Percentiles rank a stretch among this genome's conserved stretches.
Evolutionary conservation across 2,329 filamentous ascomycete species (phyloP).

Genomic region (Apiospora phragmitis): DNA sequence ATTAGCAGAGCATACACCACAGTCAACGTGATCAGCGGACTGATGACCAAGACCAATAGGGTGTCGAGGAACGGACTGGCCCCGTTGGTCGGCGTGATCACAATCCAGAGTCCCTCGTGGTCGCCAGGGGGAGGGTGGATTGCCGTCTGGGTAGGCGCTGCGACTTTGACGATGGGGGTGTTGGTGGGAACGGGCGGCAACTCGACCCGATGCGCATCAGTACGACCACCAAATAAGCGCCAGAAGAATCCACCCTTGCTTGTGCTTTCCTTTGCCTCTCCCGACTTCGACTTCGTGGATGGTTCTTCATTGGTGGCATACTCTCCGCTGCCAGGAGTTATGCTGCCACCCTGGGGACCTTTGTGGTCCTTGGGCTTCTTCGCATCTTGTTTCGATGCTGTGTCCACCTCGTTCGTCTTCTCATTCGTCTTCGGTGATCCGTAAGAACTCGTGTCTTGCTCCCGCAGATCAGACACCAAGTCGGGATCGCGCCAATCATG

Average conservation of each 20-base stretch:
- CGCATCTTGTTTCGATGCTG: slow-evolving; percentile 18
- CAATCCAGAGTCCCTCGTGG: slow-evolving; percentile 91
- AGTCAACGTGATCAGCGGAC: slow-evolving; percentile 86
- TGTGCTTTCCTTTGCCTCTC: slow-evolving; percentile 22
- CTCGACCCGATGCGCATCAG: slow-evolving; percentile 28
- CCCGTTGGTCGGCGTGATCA: slow-evolving; percentile 85
- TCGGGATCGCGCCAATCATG: slow-evolving; percentile 86
- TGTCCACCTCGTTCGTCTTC: slow-evolving; percentile 12
- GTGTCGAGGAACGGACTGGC: slow-evolving; percentile 95
- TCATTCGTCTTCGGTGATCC: slow-evolving; percentile 35
- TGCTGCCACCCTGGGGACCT: slow-evolving; percentile 62
- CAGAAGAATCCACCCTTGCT: slow-evolving; percentile 41
- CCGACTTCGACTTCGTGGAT: slow-evolving; percentile 18
- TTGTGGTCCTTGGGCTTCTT: slow-evolving; percentile 31
- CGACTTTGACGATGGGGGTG: slow-evolving; percentile 22
- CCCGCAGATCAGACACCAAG: slow-evolving; percentile 43
- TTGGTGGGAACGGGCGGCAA: slow-evolving; percentile 26
- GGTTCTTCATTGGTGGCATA: slow-evolving; percentile 49
- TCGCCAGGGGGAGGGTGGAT: slow-evolving; percentile 37
- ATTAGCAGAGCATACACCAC: slow-evolving; percentile 90
- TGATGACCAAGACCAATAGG: slow-evolving; percentile 92
- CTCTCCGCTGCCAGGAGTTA: slow-evolving; percentile 72
- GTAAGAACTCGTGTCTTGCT: background rate
- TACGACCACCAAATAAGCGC: slow-evolving; percentile 51
- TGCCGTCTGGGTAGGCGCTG: slow-evolving; percentile 25